A percentile compares a stretch with the other conserved stretches of the same genome.
These are phyloP conservation scores for Alternaria sp. DNA, from an alignment of 2,329 filamentous ascomycete species.

Conservation along the genomic window DNA sequence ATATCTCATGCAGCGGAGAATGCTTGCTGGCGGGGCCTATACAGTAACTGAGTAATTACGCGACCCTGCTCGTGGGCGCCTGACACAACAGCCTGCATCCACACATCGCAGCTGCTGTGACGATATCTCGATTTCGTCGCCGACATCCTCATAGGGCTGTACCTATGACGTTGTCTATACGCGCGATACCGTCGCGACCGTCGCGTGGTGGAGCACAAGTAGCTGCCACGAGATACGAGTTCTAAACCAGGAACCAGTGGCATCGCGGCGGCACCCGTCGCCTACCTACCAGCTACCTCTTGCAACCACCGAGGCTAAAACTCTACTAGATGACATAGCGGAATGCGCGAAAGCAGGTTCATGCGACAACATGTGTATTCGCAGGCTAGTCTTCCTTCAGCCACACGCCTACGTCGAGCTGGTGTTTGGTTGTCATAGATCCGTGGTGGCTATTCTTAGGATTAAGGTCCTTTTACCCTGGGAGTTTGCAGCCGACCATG, in stretches of 20 bases:
- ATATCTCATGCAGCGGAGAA: constrained; percentile 22
- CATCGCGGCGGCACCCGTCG: constrained; percentile 16
- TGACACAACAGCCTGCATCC: background rate
- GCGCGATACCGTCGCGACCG: background rate
- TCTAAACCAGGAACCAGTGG: constrained; percentile 21
- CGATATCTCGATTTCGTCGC: background rate
- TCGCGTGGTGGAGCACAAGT: constrained; percentile 23
- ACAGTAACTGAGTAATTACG: constrained; percentile 15
- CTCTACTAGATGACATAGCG: constrained; percentile 25
- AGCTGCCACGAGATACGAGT: constrained; percentile 39
- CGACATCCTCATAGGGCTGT: constrained; percentile 25
- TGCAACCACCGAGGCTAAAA: constrained; percentile 27
- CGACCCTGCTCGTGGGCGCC: constrained; percentile 10
- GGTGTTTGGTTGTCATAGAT: constrained; percentile 24
- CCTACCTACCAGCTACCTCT: background rate
- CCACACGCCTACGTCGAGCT: constrained; percentile 25
- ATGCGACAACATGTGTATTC: constrained; percentile 36
- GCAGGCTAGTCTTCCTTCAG: constrained; percentile 28
- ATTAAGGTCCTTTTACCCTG: constrained; percentile 41
- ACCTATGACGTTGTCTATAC: constrained; percentile 12
- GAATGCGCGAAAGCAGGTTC: constrained; percentile 31
- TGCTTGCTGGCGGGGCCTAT: constrained; percentile 11
- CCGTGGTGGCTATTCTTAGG: constrained; percentile 38
- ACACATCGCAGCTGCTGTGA: background rate
- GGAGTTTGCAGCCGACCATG: constrained; percentile 10